phyloP scores from a whole-genome alignment of 202 grass and related monocot genomes.

The Eragrostis tef region DNA sequence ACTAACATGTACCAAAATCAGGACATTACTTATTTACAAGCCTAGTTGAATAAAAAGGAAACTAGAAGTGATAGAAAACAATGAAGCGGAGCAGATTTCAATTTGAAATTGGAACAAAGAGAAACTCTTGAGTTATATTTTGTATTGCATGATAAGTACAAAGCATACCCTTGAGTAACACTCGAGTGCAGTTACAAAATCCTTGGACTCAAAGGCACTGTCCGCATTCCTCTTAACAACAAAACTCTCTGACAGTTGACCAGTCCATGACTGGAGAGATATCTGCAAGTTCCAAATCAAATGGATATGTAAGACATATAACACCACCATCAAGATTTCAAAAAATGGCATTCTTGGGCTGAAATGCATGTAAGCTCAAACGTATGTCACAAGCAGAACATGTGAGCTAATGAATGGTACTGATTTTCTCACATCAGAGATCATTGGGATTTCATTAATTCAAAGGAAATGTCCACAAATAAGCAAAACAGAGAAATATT shows the following conservation, averaged over 20 bases:
- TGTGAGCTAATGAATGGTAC: background rate
- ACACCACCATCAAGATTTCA: background rate
- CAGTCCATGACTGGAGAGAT: constrained; percentile 80
- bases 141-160: constrained; percentile 9
- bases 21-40: background rate
- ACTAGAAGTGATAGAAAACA: background rate
- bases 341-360: constrained; percentile 2
- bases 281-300: constrained; percentile 60
- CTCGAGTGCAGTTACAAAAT: constrained; percentile 69
- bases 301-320: constrained; percentile 21
- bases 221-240: constrained; percentile 73
- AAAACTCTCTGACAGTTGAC: constrained; percentile 73
- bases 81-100: background rate
- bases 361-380: constrained; percentile 8
- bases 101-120: constrained; percentile 3
- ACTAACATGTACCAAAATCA: background rate
- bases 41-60: constrained; percentile 27
- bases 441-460: background rate
- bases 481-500: no score
- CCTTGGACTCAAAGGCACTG: constrained; percentile 79
- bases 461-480: no score
- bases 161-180: constrained; percentile 78
- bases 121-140: constrained; percentile 2
- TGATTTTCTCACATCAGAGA: background rate
- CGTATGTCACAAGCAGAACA: background rate